A percentile compares a stretch with the other conserved stretches of the same genome.
phyloP scores from a whole-genome alignment of 352 stramenopile species.

The Stramenopiles sp. region DNA sequence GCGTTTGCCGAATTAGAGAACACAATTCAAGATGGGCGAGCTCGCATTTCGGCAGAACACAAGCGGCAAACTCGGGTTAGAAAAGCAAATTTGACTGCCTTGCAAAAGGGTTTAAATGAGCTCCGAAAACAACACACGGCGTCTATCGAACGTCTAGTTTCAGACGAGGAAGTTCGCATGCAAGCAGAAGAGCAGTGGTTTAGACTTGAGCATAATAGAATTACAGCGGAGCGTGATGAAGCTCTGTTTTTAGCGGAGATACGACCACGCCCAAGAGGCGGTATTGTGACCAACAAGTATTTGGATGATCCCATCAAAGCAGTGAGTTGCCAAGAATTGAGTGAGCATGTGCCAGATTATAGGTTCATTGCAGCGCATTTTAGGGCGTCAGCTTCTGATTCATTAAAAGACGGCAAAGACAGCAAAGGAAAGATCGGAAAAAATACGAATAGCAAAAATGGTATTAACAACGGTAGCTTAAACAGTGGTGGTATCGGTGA shows the following conservation, averaged over 20 bases:
- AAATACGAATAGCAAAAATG: not conserved
- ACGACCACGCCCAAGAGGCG: not conserved
- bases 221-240: not conserved
- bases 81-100: not conserved
- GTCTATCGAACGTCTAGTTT: not conserved
- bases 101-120: not conserved
- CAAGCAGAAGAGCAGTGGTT: not conserved
- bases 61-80: not conserved
- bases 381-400: not conserved
- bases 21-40: not conserved
- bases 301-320: not conserved
- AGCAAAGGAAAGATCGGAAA: not conserved
- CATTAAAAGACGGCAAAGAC: not conserved
- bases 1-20: not conserved
- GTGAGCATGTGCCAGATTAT: not conserved
- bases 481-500: not conserved
- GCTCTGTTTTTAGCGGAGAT: not conserved
- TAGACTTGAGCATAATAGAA: not conserved
- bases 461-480: not conserved
- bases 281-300: not conserved
- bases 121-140: not conserved
- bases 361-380: not conserved
- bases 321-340: not conserved
- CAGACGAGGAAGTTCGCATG: not conserved
- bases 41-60: not conserved